Conservation (phyloP, 2,329 filamentous ascomycete genomes). For the Fusarium falciforme region DNA sequence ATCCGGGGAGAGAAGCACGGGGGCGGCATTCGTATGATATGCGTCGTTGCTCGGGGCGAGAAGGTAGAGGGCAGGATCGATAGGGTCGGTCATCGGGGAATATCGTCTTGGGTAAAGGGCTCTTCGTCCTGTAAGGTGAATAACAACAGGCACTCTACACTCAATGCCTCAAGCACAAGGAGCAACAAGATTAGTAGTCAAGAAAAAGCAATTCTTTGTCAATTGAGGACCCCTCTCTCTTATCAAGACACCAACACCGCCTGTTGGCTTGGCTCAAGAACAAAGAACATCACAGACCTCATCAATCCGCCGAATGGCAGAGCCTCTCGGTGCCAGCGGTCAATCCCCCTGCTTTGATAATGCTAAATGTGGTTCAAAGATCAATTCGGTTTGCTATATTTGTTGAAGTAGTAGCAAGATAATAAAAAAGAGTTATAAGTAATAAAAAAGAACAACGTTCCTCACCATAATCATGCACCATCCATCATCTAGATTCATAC, state of each 20-base stretch:
- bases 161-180: neutral
- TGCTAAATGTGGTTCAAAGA: neutral
- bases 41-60: neutral
- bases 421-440: neutral
- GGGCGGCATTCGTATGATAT: neutral
- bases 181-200: neutral
- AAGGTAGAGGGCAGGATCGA: neutral
- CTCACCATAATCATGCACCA: constrained; percentile 33
- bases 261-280: constrained; percentile 4
- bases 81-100: neutral
- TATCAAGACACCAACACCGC: neutral
- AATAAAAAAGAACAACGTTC: constrained; percentile 12
- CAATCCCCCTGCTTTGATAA: constrained; percentile 23
- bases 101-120: neutral
- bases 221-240: neutral
- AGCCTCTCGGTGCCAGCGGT: neutral
- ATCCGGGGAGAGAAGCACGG: constrained; percentile 23
- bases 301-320: neutral
- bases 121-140: neutral
- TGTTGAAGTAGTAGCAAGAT: constrained; percentile 22
- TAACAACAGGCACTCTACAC: neutral
- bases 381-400: constrained; percentile 21
- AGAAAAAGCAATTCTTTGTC: neutral
- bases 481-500: constrained; percentile 38
- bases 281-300: constrained; percentile 34